Evolutionary conservation across 1,284 basidiomycete species (phyloP), one percentile per base, ranked within the genome.

Genomic region (Lignosus rhinocerotis): DNA sequence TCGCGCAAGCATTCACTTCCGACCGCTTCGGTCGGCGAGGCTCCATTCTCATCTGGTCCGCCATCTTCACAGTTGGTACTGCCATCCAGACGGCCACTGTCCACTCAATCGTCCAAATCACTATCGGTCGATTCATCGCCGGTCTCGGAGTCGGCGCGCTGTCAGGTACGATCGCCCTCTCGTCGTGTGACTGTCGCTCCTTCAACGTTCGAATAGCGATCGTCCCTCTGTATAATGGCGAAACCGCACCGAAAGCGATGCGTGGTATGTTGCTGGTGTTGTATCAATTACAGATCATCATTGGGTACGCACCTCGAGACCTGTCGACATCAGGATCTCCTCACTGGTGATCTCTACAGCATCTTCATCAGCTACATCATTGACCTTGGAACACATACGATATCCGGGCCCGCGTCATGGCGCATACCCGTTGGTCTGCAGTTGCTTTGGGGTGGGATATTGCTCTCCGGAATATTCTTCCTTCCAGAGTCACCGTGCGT

Each of bases 151-250:
- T 93, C 2, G 89, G 90, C n/a, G 86, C 90, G 8, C 69, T 92
- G 46, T 90, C 87, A 58, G 84, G 83, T 83, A 65, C 36, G 76
- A 66, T 31, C 11, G 12, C 46, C 19, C 10, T 49, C 11, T 19
- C 7, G 12, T 8, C 3, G 11, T 39, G 11, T 19, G n/a, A 21
- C 41, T 43, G n/a, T 41, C n/a, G 8, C 39, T 2, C 19, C 41
- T 7, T 43, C 10, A 21, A 16, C n/a, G n/a, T 43, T n/a, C 43
- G 46, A 31, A 1, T 12, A 86, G 89, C 88, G 49, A 87, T 92
- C 59, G 90, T 92, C 1, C 90, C 90, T 43, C 80, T 92, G 6
- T 92, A 91, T 71, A 92, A 89, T 63, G 90, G 90, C 41, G 90
- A 93, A 72, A 88, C 89, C 0, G 83, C 90, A 0, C 90, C 90